These are phyloP conservation scores for Hortiboletus rubellus DNA, from an alignment of 1,284 basidiomycete species.

Conservation along the genomic window DNA sequence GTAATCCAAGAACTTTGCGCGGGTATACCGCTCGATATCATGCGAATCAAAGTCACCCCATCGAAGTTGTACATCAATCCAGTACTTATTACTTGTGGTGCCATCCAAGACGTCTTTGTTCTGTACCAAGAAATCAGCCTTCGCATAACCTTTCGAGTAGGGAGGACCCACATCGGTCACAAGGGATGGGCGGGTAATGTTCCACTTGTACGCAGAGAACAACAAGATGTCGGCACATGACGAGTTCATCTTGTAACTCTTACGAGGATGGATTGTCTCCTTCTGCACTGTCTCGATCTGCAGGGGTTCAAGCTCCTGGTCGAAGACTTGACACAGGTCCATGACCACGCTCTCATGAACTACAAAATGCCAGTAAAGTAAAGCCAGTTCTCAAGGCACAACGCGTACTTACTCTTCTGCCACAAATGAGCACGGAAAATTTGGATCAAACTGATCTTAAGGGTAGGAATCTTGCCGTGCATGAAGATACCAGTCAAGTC, in stretches of 20 bases:
- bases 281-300: slow-evolving; percentile 99
- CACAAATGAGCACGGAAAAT: slow-evolving; percentile 99
- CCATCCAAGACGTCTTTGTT: slow-evolving; percentile 96
- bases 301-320: slow-evolving; percentile 97
- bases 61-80: slow-evolving; percentile 97
- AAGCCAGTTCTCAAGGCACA: slow-evolving; percentile 4
- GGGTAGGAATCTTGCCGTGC: slow-evolving; percentile 97
- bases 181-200: slow-evolving; percentile 94
- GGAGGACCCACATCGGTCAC: slow-evolving; percentile 78
- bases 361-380: slow-evolving; percentile 31
- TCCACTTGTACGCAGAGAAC: slow-evolving; percentile 99
- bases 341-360: slow-evolving; percentile 92
- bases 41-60: slow-evolving; percentile 99
- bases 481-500: slow-evolving; percentile 96
- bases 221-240: slow-evolving; percentile 95
- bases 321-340: slow-evolving; percentile 99
- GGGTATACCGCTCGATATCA: slow-evolving; percentile 96
- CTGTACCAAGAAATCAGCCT: slow-evolving; percentile 37
- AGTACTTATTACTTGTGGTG: slow-evolving; percentile 98
- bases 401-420: slow-evolving; percentile 81
- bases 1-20: slow-evolving; percentile 97
- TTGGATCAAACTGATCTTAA: slow-evolving; percentile 98
- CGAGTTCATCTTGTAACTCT: slow-evolving; percentile 99
- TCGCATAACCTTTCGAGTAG: background rate
- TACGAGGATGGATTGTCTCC: slow-evolving; percentile 98